Evolutionary conservation across 768 basidiomycete species (phyloP), one percentile per base, ranked within the genome.

Genomic region (Crucibulum laeve): DNA sequence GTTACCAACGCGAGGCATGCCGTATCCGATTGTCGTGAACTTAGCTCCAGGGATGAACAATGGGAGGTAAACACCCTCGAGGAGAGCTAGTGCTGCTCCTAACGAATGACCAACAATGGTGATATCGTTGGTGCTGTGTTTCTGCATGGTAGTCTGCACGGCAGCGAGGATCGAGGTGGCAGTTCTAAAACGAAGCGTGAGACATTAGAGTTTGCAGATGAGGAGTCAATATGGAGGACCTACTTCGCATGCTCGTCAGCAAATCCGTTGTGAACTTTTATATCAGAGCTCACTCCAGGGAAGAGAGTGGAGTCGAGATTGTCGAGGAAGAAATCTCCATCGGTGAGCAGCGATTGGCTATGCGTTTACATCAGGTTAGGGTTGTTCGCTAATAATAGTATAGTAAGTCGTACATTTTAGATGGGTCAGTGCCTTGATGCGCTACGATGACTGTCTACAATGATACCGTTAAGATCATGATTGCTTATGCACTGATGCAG

Each of bases 51-150:
- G 60, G 26, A 82, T 58, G 51, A 78, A 73, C 19, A 77, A 57
- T 6, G 72, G 72, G 17, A 84, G 67, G 51, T 73, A 81, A 28
- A 83, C 65, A 8, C 73, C 62, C 43, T 82, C 79, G 13, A 84
- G 64, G 11, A 83, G 64, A 4, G 77, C 62, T 40, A 82, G 58
- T 1, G 79, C 79, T 25, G 68, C 80, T n/a, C 68, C 69, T 1
- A 77, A 62, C 37, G 71, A 71, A 44, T 76, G 74, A 1, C 77
- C 74, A 34, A 75, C 69, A 33, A 71, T 55, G 2, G 72, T 66
- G 22, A 79, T 69, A 4, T 61, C 50, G 0, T 46, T 67, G 2
- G 71, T 65, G 1, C 51, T 48, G 47, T 69, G 61, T 7, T 46
- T 48, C 8, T 64, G 50, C 43, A 76, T 64, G 5, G 69, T 57